Conservation (phyloP, 768 basidiomycete species). For the Lyophyllum semitale region DNA sequence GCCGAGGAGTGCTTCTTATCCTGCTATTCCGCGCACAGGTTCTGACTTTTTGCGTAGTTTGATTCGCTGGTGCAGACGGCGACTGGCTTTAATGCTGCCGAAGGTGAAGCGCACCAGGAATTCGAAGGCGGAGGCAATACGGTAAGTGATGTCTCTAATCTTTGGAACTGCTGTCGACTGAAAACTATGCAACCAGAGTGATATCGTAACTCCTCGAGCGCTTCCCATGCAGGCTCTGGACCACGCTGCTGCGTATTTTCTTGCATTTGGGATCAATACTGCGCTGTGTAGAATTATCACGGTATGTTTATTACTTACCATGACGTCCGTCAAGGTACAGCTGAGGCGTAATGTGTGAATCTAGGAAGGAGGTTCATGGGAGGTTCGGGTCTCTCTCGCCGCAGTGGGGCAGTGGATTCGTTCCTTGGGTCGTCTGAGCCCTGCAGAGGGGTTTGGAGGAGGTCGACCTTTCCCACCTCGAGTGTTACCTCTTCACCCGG, state of each 20-base stretch:
- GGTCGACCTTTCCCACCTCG: slow-evolving; percentile 41
- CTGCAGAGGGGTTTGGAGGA: slow-evolving; percentile 44
- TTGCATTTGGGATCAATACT: slow-evolving; percentile 59
- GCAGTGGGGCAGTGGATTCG: slow-evolving; percentile 59
- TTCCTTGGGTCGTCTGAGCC: slow-evolving; percentile 47
- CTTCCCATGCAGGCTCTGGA: slow-evolving; percentile 63
- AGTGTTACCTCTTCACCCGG: slow-evolving; percentile 31
- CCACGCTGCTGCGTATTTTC: slow-evolving; percentile 59
- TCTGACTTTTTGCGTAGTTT: slow-evolving; percentile 40
- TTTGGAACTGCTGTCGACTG: background rate
- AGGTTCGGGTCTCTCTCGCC: slow-evolving; percentile 60
- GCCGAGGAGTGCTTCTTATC: slow-evolving; percentile 43
- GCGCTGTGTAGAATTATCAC: slow-evolving; percentile 55
- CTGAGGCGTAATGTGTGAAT: background rate
- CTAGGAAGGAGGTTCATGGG: slow-evolving; percentile 64
- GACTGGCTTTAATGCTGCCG: slow-evolving; percentile 59
- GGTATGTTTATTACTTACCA: slow-evolving; percentile 27
- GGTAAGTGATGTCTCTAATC: background rate
- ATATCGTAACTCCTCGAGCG: background rate
- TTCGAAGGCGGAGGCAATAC: slow-evolving; percentile 21
- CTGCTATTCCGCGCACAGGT: background rate
- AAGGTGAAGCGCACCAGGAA: slow-evolving; percentile 47
- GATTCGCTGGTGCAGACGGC: slow-evolving; percentile 68
- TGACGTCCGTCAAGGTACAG: background rate
- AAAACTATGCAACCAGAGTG: background rate